Percentiles rank a stretch among this genome's conserved stretches.
These are phyloP conservation scores for Westerdykella ornata DNA, from an alignment of 2,329 filamentous ascomycete species.

Conservation along the genomic window DNA sequence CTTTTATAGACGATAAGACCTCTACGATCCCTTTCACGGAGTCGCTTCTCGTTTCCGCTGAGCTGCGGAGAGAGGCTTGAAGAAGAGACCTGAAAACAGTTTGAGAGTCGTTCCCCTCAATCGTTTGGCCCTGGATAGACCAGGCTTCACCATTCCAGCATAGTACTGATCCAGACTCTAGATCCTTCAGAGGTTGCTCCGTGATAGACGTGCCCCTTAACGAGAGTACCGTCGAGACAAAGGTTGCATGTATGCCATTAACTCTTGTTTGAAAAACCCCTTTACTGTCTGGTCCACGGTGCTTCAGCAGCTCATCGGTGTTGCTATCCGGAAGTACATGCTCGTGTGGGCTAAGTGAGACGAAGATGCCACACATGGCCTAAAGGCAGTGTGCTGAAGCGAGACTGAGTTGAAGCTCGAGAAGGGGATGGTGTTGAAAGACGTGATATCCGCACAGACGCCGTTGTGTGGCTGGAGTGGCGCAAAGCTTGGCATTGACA, in stretches of 20 bases:
- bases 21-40: constrained; percentile 13
- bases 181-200: constrained; percentile 63
- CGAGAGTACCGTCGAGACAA: constrained; percentile 82
- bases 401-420: constrained; percentile 1
- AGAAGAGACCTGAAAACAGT: constrained; percentile 58
- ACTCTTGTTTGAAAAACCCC: constrained; percentile 15
- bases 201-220: constrained; percentile 69
- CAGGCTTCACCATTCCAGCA: constrained; percentile 99
- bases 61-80: constrained; percentile 7
- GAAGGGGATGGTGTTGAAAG: constrained; percentile 2
- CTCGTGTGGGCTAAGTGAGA: constrained; percentile 38
- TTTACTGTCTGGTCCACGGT: constrained; percentile 30
- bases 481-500: not conserved
- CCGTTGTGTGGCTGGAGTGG: not conserved
- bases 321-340: constrained; percentile 18
- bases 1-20: constrained; percentile 38
- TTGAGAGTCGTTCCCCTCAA: constrained; percentile 75
- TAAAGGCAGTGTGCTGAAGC: not conserved
- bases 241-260: constrained; percentile 45
- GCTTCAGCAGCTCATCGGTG: constrained; percentile 23
- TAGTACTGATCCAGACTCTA: constrained; percentile 55
- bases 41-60: not conserved
- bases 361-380: constrained; percentile 46
- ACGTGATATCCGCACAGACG: no score
- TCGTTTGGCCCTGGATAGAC: constrained; percentile 54